phyloP scores from a whole-genome alignment of 371 early-diverging fungal genomes.

The Mucor sp. region DNA sequence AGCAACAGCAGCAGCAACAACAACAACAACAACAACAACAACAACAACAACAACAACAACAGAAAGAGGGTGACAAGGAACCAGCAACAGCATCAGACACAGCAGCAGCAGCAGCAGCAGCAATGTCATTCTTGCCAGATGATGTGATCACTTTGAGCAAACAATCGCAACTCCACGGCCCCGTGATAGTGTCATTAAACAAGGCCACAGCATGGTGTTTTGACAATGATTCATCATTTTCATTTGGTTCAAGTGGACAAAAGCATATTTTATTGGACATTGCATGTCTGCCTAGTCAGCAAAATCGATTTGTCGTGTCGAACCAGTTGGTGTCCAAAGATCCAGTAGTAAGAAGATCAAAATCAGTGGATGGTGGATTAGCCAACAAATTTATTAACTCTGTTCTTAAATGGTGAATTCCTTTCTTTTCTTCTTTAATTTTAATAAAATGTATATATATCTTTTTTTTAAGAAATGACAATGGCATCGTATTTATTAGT shows the following conservation, averaged over 20 bases:
- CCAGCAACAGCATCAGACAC: background rate
- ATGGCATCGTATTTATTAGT: background rate
- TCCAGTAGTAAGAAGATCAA: slow-evolving; percentile 1
- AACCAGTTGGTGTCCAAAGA: background rate
- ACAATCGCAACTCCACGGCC: slow-evolving; percentile 4
- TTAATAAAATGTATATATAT: slow-evolving; percentile 2
- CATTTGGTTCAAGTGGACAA: background rate
- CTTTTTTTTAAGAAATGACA: too few relatives aligned
- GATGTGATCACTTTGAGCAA: background rate
- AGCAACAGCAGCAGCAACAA: background rate
- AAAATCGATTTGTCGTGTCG: slow-evolving; percentile 15
- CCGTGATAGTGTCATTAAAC: slow-evolving; percentile 5
- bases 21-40: background rate
- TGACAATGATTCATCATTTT: background rate
- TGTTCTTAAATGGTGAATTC: slow-evolving; percentile 5
- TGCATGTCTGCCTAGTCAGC: slow-evolving; percentile 5
- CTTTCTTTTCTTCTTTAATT: too few relatives aligned
- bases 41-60: background rate
- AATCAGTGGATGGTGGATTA: slow-evolving; percentile 14
- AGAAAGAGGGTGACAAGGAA: background rate
- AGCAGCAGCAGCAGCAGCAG: too few relatives aligned
- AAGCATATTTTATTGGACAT: slow-evolving; percentile 1
- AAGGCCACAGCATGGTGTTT: slow-evolving; percentile 6
- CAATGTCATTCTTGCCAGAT: background rate
- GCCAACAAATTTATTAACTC: slow-evolving; percentile 10